These are phyloP conservation scores for Thuidium tamariscinum DNA, from an alignment of 225 moss, liverwort and hornwort genomes.

Conservation along the genomic window DNA sequence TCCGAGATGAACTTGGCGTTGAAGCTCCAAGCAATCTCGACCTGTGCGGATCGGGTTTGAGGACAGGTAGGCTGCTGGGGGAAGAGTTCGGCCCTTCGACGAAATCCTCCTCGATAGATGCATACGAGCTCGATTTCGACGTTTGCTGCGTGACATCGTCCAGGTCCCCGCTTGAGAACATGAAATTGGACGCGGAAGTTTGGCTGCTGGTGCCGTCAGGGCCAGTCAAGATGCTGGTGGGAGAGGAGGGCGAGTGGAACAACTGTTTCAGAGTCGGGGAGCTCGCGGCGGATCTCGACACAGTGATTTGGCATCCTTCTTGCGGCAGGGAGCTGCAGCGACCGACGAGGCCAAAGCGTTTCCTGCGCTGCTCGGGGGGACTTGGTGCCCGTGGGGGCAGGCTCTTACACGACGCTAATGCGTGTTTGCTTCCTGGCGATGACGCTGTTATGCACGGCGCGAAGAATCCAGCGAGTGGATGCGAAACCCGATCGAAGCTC, in stretches of 20 bases:
- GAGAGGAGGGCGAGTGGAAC: constrained; percentile 37
- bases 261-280: constrained; percentile 7
- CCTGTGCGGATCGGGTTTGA: not conserved
- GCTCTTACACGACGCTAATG: constrained; percentile 6
- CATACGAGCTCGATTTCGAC: constrained; percentile 33
- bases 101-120: constrained; percentile 23
- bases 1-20: not conserved
- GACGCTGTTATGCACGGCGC: constrained; percentile 25
- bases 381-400: constrained; percentile 10
- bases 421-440: constrained; percentile 5
- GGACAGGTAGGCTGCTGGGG: not conserved
- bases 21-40: not conserved
- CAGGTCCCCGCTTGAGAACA: constrained; percentile 38
- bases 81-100: not conserved
- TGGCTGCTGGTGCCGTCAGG: constrained; percentile 54
- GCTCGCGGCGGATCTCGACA: constrained; percentile 1
- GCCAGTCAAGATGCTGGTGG: constrained; percentile 65
- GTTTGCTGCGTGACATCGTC: constrained; percentile 32
- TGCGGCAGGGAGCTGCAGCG: constrained; percentile 29
- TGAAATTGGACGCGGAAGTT: constrained; percentile 35
- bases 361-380: not conserved
- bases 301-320: constrained; percentile 27
- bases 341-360: constrained; percentile 19
- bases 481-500: constrained; percentile 11
- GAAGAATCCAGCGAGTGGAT: constrained; percentile 27